These are phyloP conservation scores for Nicotiana undulata DNA, from an alignment of 257 asterid genomes.

Conservation along the genomic window DNA sequence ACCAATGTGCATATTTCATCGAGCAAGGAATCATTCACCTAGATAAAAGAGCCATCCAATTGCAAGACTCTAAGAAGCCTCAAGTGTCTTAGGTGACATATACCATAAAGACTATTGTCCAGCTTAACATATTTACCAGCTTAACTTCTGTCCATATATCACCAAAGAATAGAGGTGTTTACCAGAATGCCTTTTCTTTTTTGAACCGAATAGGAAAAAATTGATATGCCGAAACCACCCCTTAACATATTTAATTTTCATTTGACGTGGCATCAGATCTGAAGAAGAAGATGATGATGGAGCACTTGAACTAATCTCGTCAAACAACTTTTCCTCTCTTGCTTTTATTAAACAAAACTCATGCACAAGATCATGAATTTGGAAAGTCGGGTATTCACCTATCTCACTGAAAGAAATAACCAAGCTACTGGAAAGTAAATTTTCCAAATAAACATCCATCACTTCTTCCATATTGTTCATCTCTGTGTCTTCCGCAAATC, in stretches of 20 bases:
- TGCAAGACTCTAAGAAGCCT: conserved; percentile 16
- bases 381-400: too few species aligned
- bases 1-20: neutral
- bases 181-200: neutral
- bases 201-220: neutral
- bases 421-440: too few species aligned
- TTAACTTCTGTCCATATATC: too few species aligned
- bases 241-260: rapidly evolving
- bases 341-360: neutral
- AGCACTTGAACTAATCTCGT: neutral
- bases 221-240: neutral
- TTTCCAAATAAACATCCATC: too few species aligned
- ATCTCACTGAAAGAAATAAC: too few species aligned
- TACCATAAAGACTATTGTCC: too few species aligned
- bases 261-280: neutral
- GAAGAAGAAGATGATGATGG: neutral
- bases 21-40: neutral
- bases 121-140: too few species aligned
- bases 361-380: too few species aligned
- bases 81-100: neutral
- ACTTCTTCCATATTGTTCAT: too few species aligned
- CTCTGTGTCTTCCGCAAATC: too few species aligned
- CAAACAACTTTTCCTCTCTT: neutral
- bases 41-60: neutral
- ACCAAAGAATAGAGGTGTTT: too few species aligned